Evolutionary conservation across 371 early-diverging fungal genomes (phyloP).

Genomic region (Mortierella sp.): DNA sequence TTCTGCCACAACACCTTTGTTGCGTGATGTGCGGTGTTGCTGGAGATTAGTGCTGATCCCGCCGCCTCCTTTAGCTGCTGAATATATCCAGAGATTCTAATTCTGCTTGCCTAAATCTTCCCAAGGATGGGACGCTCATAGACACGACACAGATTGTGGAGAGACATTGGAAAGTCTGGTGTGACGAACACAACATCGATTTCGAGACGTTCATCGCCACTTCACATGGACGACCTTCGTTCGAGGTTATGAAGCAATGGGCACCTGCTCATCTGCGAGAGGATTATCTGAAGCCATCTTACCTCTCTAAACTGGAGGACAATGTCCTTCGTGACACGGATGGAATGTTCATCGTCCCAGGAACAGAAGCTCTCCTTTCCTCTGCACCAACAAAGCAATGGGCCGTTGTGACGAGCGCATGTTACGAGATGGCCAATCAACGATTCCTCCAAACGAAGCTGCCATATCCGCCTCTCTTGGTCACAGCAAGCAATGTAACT

Average conservation of each 20-base stretch:
- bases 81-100: background rate
- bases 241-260: constrained; percentile 57
- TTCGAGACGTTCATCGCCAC: constrained; percentile 43
- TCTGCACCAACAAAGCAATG: constrained; percentile 44
- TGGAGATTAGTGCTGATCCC: background rate
- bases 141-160: constrained; percentile 53
- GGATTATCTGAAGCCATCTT: constrained; percentile 41
- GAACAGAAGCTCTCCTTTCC: constrained; percentile 43
- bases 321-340: constrained; percentile 31
- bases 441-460: constrained; percentile 54
- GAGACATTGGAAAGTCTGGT: constrained; percentile 51
- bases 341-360: constrained; percentile 55
- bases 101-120: background rate
- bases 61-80: no score
- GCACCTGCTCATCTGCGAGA: constrained; percentile 47
- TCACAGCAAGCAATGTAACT: constrained; percentile 56
- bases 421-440: constrained; percentile 48
- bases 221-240: constrained; percentile 61
- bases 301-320: constrained; percentile 47
- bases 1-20: background rate
- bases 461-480: constrained; percentile 49
- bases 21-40: constrained; percentile 7
- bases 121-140: constrained; percentile 61
- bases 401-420: constrained; percentile 62
- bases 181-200: constrained; percentile 45